Evolutionary conservation across 2,329 filamentous ascomycete species (phyloP), one percentile per base, ranked within the genome.

Genomic region (Arthrobotrys sphaeroides): DNA sequence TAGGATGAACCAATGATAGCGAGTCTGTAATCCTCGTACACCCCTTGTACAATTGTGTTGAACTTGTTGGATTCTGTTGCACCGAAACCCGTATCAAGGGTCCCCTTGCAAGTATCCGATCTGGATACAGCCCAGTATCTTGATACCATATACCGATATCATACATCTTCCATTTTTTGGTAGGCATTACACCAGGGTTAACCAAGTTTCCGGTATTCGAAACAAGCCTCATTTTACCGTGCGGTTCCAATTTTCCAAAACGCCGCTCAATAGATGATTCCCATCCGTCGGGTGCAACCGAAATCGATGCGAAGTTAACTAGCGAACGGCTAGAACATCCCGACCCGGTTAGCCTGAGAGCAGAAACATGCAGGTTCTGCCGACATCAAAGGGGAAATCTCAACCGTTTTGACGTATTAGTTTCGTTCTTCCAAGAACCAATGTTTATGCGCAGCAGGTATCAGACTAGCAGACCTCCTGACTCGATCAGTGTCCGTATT

Each of bases 371-470:
- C 31, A 55, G n/a, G 18, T 55, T 55, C 31, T 38, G 16, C 51
- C 31, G 31, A 28, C 13, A 31, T 55, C 28, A 38, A 55, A 38
- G 18, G 49, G 51, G 51, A 55, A 55, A 55, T 38, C 51, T 55
- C 51, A 55, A 22, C 55, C 55, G 13, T 42, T 60, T 43, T 13
- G 22, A 7, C n/a, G 20, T 42, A 43, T 60, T 60, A 55, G 51
- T 38, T 12, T 55, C 18, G 28, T 31, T 60, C 20, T 12, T 18
- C 18, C 9, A 5, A 10, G 33, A 59, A 33, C 18, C 18, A 40
- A 3, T 59, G 36, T 42, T 60, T 18, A 60, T 60, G 55, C 55
- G 31, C 40, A 16, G 36, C 22, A 28, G 22, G 36, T 43, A 28
- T 60, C 10, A 43, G 36, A 43, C 38, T 10, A 43, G 36, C 43